Evolutionary conservation across 179 eudicot genomes (phyloP).

Genomic region (Beta corolliflora): DNA sequence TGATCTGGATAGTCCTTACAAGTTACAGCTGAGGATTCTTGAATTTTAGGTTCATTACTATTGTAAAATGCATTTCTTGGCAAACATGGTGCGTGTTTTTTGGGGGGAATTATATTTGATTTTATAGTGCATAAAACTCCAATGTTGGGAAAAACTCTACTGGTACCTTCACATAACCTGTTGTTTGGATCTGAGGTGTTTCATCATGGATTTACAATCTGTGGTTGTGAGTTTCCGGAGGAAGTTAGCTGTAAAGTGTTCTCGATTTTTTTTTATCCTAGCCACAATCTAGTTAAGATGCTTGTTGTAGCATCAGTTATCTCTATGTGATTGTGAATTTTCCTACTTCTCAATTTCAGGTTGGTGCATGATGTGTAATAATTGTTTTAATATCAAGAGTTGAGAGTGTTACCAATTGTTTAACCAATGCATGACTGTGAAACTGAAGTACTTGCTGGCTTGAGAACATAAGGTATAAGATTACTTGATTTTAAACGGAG

Average conservation of each 20-base stretch:
- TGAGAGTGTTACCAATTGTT: background rate
- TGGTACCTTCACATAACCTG: background rate
- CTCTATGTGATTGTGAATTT: background rate
- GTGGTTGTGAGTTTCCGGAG: no score
- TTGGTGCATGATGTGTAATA: no score
- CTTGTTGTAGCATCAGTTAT: background rate
- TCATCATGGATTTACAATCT: no score
- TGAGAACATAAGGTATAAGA: background rate
- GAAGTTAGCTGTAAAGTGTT: no score
- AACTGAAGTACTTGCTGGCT: background rate
- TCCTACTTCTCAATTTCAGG: background rate
- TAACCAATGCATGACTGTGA: background rate
- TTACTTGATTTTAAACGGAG: no score
- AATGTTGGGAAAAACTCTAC: no score
- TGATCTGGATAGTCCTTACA: no score
- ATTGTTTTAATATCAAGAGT: no score
- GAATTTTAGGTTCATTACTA: background rate
- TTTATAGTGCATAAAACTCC: no score
- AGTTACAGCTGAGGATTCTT: no score
- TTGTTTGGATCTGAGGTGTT: background rate
- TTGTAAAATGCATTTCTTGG: background rate
- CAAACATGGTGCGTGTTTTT: background rate
- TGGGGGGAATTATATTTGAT: no score
- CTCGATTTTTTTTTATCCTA: no score
- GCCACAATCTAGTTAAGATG: background rate